Evolutionary conservation across 371 early-diverging fungal species (phyloP).

Genomic region (Umbelopsis sp.): DNA sequence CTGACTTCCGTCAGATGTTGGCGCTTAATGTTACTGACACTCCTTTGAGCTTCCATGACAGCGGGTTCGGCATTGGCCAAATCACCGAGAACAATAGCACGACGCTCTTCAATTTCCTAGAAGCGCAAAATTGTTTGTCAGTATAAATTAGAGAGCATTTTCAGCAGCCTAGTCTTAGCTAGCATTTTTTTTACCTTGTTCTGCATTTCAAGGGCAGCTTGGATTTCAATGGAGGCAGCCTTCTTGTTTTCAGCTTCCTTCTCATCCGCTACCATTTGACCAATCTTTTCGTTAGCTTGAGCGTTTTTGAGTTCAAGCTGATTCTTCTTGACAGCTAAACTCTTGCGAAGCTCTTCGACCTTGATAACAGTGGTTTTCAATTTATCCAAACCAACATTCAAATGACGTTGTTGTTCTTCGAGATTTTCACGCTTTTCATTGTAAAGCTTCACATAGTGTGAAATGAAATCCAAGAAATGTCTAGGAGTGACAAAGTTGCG

Average conservation of each 20-base stretch:
- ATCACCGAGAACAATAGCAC: constrained; percentile 83
- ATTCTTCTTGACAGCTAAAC: constrained; percentile 85
- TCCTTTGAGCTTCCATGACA: constrained; percentile 93
- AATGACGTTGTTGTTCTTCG: constrained; percentile 98
- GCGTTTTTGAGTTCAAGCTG: constrained; percentile 89
- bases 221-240: constrained; percentile 79
- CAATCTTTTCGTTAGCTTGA: constrained; percentile 95
- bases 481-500: constrained; percentile 93
- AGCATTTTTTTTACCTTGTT: constrained; percentile 46
- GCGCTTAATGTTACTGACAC: constrained; percentile 94
- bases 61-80: constrained; percentile 97
- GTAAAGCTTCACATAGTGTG: constrained; percentile 89
- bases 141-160: no score
- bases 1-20: constrained; percentile 98
- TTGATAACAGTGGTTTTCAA: constrained; percentile 94
- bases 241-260: constrained; percentile 95
- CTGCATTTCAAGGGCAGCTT: constrained; percentile 77
- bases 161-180: background rate
- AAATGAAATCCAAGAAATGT: constrained; percentile 97
- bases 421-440: constrained; percentile 93
- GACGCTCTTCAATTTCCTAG: constrained; percentile 80
- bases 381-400: constrained; percentile 97
- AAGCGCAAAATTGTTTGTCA: background rate
- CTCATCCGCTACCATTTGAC: constrained; percentile 95
- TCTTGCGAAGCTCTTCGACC: constrained; percentile 92